These are phyloP conservation scores for Sideroxylon spinosum DNA, from an alignment of 179 eudicot species.

Conservation along the genomic window DNA sequence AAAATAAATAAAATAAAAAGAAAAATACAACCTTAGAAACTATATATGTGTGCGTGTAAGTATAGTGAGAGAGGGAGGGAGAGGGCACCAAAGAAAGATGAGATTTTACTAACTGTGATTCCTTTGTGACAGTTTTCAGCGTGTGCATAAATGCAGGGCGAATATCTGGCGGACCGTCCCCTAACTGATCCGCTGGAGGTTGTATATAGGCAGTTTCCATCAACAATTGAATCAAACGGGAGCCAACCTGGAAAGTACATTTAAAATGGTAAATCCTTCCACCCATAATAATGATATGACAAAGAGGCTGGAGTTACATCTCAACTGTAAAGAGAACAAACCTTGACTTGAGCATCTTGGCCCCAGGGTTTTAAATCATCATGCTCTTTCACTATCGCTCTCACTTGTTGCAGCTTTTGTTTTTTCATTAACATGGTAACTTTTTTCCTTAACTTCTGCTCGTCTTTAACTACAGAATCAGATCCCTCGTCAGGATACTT, in stretches of 20 bases:
- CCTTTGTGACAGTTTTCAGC: slow-evolving; percentile 47
- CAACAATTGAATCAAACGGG: slow-evolving; percentile 76
- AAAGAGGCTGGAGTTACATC: neutral
- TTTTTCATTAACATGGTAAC: slow-evolving; percentile 65
- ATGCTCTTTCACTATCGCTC: slow-evolving; percentile 51
- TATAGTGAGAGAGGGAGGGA: neutral
- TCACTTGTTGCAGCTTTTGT: slow-evolving; percentile 62
- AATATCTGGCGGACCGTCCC: slow-evolving; percentile 68
- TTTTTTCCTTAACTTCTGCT: slow-evolving; percentile 53
- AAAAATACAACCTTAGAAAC: neutral
- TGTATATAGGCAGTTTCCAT: slow-evolving; percentile 82
- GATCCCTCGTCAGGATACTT: slow-evolving; percentile 36
- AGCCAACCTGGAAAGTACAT: slow-evolving; percentile 55
- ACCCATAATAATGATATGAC: neutral
- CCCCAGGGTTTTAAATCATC: slow-evolving; percentile 78
- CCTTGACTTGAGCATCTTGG: slow-evolving; percentile 81
- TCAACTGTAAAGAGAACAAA: slow-evolving; percentile 25
- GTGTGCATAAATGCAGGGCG: slow-evolving; percentile 88
- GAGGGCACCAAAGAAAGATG: neutral
- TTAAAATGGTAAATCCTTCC: neutral
- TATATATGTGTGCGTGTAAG: too few species aligned
- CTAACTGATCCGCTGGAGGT: slow-evolving; percentile 70
- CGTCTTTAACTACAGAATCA: slow-evolving; percentile 34
- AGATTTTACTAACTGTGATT: slow-evolving; percentile 46
- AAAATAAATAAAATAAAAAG: neutral